Percentiles rank a stretch among this genome's conserved stretches.
Evolutionary conservation across 805 yeast species (phyloP).

Genomic region (Cyberlindnera galapagoensis): DNA sequence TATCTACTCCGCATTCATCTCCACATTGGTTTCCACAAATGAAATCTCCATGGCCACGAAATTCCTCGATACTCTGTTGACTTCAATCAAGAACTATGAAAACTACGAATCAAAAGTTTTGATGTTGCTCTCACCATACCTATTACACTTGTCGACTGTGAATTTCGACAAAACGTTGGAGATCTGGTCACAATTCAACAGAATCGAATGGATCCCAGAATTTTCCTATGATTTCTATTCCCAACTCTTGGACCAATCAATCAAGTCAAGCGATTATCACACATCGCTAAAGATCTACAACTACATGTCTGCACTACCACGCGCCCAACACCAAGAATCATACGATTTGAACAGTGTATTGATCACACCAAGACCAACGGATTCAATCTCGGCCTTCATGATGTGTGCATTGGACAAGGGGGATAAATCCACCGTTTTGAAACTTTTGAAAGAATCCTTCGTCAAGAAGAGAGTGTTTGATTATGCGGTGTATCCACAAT

Average conservation of each 20-base stretch:
- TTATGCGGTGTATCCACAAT: conserved; percentile 25
- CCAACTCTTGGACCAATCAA: conserved; percentile 28
- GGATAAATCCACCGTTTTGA: conserved; percentile 27
- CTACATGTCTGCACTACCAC: conserved; percentile 31
- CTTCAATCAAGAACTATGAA: conserved; percentile 33
- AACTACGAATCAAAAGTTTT: conserved; percentile 31
- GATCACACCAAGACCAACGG: conserved; percentile 13
- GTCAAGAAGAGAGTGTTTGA: conserved; percentile 28
- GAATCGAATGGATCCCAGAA: conserved; percentile 34
- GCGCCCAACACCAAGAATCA: conserved; percentile 5
- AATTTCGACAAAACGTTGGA: conserved; percentile 29
- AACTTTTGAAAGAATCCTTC: conserved; percentile 33
- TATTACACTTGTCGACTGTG: conserved; percentile 31
- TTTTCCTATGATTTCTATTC: conserved; percentile 33
- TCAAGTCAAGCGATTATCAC: conserved; percentile 23
- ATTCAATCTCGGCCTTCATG: conserved; percentile 16
- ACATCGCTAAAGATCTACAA: conserved; percentile 30
- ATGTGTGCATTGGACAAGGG: conserved; percentile 12
- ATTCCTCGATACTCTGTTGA: conserved; percentile 48
- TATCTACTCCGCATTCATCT: conserved; percentile 46
- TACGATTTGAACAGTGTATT: conserved; percentile 8
- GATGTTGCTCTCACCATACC: conserved; percentile 36
- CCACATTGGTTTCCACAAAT: conserved; percentile 45
- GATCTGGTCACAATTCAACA: conserved; percentile 31
- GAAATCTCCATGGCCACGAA: conserved; percentile 46